Conservation (phyloP, 257 asterid genomes). For the Solanum peruvianum region DNA sequence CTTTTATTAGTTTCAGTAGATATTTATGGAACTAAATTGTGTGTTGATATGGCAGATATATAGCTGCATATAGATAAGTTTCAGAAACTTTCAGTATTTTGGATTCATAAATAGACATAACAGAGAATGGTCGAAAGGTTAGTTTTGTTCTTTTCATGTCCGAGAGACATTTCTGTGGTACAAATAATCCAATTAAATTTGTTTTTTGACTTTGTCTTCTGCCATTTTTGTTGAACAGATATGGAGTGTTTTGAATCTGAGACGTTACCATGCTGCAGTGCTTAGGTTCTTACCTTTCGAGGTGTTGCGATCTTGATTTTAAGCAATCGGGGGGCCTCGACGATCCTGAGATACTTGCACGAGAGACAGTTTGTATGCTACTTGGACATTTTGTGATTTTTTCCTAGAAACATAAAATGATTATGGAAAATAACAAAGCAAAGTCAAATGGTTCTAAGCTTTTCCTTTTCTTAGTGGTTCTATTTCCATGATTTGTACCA, state of each 20-base stretch:
- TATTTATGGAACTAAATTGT: not conserved
- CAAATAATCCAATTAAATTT: not conserved
- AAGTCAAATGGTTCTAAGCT: not conserved
- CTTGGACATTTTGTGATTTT: not conserved
- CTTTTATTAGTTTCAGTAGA: not conserved
- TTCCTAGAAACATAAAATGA: not conserved
- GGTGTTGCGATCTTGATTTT: slow-evolving; percentile 80
- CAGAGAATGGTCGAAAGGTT: slow-evolving; percentile 86
- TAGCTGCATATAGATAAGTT: not conserved
- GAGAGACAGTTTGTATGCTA: slow-evolving; percentile 97
- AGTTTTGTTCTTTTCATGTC: not conserved
- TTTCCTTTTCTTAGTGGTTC: not conserved
- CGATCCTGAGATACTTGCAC: slow-evolving; percentile 93
- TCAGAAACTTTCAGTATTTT: not conserved
- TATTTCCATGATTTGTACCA: not conserved
- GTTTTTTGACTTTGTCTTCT: not conserved
- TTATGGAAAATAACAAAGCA: not conserved
- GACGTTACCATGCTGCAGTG: slow-evolving; percentile 82
- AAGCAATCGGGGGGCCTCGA: slow-evolving; percentile 78
- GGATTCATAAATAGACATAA: slow-evolving; percentile 11
- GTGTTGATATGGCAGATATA: not conserved
- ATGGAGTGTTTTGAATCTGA: slow-evolving; percentile 71
- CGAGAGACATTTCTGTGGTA: not conserved
- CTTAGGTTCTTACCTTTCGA: slow-evolving; percentile 76
- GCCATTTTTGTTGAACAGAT: slow-evolving; percentile 28